Evolutionary conservation across 306 rosid genomes (phyloP).

Genomic region (Cicer judaicum): DNA sequence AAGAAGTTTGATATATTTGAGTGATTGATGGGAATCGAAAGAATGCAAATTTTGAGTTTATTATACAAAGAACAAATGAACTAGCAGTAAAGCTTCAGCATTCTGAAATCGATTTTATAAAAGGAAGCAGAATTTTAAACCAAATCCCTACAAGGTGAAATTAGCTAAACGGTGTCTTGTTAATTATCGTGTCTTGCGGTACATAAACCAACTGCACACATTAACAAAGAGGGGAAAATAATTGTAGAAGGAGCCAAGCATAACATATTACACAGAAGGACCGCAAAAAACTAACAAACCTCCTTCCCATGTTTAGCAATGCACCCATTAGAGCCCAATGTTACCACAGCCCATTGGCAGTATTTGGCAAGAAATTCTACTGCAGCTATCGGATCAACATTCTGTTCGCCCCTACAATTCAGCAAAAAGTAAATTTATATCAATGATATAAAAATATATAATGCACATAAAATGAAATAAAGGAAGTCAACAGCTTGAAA

Average conservation of each 20-base stretch:
- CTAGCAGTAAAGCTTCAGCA: background rate
- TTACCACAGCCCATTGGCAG: constrained; percentile 93
- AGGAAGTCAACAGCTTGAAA: constrained; percentile 27
- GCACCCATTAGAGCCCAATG: constrained; percentile 86
- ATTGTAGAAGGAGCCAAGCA: background rate
- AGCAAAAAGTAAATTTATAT: constrained; percentile 40
- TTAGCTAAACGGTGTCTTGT: background rate
- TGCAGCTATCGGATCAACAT: constrained; percentile 61
- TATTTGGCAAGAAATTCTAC: constrained; percentile 74
- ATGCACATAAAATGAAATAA: background rate
- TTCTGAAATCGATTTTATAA: background rate
- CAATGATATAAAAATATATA: constrained; percentile 8
- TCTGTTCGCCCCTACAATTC: constrained; percentile 61
- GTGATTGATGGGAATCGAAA: background rate
- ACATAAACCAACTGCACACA: constrained; percentile 10
- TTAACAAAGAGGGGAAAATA: background rate
- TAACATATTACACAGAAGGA: constrained; percentile 8
- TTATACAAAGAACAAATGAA: background rate
- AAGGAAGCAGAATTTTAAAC: background rate
- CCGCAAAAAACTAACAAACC: constrained; percentile 51
- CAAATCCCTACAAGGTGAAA: background rate
- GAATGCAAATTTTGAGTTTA: background rate
- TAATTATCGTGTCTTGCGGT: constrained; percentile 16
- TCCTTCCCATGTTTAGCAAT: constrained; percentile 90
- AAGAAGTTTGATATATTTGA: background rate